Conservation (phyloP, 2,329 filamentous ascomycete genomes). For the Nigrospora sphaerica region DNA sequence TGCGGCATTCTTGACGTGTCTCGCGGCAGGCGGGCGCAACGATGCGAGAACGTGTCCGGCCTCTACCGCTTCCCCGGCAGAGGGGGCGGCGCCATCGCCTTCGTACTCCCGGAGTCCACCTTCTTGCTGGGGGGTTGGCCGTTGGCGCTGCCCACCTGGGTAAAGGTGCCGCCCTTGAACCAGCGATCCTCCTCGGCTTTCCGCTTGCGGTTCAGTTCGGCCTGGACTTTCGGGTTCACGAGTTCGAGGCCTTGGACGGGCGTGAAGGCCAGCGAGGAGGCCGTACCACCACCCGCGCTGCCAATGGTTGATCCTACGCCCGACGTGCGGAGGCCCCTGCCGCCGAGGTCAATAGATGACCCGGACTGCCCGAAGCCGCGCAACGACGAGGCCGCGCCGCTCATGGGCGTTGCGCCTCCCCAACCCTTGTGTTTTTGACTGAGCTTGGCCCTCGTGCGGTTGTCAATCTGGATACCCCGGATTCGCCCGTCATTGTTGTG, state of each 20-base stretch:
- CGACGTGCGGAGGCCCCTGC: conserved; percentile 71
- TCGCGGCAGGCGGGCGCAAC: too few relatives aligned
- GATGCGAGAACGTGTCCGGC: too few relatives aligned
- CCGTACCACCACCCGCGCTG: conserved; percentile 48
- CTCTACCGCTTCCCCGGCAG: conserved; percentile 17
- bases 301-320: conserved; percentile 71
- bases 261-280: conserved; percentile 85
- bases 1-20: too few relatives aligned
- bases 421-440: conserved; percentile 95
- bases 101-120: conserved; percentile 55
- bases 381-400: conserved; percentile 71
- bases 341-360: conserved; percentile 61
- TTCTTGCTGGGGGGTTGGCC: conserved; percentile 67
- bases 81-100: conserved; percentile 29
- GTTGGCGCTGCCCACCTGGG: conserved; percentile 59
- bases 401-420: conserved; percentile 63
- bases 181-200: conserved; percentile 93
- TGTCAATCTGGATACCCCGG: conserved; percentile 81
- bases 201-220: conserved; percentile 80
- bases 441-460: conserved; percentile 86
- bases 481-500: conserved; percentile 83
- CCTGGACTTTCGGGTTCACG: conserved; percentile 85
- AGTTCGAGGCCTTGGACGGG: conserved; percentile 92
- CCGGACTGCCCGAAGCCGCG: conserved; percentile 66
- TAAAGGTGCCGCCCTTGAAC: conserved; percentile 97